Evolutionary conservation across 225 moss, liverwort and hornwort species (phyloP).

Genomic region (Ulota crispa): DNA sequence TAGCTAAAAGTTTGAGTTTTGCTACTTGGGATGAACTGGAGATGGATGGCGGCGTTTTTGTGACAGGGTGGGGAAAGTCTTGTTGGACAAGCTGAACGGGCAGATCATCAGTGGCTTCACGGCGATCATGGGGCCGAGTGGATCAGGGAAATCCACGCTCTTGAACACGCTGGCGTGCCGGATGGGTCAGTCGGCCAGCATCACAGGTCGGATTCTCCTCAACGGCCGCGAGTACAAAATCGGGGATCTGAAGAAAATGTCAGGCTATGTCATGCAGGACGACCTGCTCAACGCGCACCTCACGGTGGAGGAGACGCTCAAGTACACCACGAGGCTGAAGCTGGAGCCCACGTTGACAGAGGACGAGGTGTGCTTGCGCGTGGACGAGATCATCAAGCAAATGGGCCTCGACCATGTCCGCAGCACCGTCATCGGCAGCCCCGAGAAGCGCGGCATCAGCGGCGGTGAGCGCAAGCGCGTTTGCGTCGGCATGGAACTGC

Average conservation of each 20-base stretch:
- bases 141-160: constrained; percentile 81
- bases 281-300: constrained; percentile 77
- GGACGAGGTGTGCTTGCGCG: constrained; percentile 56
- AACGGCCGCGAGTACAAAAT: constrained; percentile 84
- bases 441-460: constrained; percentile 82
- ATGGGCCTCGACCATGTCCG: constrained; percentile 86
- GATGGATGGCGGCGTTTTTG: not conserved
- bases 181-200: constrained; percentile 67
- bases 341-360: constrained; percentile 75
- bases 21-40: not conserved
- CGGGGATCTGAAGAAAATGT: constrained; percentile 77
- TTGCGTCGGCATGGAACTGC: constrained; percentile 85
- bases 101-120: constrained; percentile 81
- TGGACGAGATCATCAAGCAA: constrained; percentile 69
- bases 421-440: constrained; percentile 72
- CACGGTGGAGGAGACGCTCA: constrained; percentile 83
- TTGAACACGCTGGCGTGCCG: constrained; percentile 85
- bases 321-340: constrained; percentile 78
- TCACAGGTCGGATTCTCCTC: constrained; percentile 65
- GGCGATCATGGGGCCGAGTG: constrained; percentile 90
- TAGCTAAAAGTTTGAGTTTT: not conserved
- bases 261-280: constrained; percentile 94
- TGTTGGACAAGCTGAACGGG: constrained; percentile 70
- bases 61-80: constrained; percentile 49
- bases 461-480: constrained; percentile 89